Base-by-base conservation (phyloP, 2,329 filamentous ascomycete genomes). In the Colletotrichum sp. region DNA sequence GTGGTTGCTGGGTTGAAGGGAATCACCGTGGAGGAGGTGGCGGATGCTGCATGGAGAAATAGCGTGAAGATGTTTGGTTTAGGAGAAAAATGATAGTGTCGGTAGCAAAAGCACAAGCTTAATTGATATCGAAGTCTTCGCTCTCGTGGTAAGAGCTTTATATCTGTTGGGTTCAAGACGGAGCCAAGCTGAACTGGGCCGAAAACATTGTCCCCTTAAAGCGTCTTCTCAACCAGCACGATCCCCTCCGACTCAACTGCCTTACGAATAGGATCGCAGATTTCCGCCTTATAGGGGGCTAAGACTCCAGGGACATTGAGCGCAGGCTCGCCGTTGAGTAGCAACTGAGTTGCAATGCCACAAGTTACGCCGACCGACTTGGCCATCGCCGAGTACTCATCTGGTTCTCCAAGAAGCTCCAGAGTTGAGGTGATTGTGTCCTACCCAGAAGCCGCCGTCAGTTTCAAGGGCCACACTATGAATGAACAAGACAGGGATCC, bases 211-310 rank as follows among this genome's bases (percentile, higher is more conserved):
- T n/a, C 9, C 38, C 38, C 9, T 48, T 12, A 48, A 24, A 67
- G 24, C 28, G 84, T 92, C 90, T 95, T 94, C 89, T 95, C 93
- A 79, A 89, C 90, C 86, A 94, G 89, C 83, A 90, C 89, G 80
- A 95, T 95, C 43, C 92, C 93, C 81, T 95, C 91, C 84, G 94
- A 91, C 89, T 94, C 92, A 73, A 97, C 89, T 82, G 94, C 93
- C 86, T 93, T 91, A 86, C 96, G 92, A 79, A 98, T 85, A 26
- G 94, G 93, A 80, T 90, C 89, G 81, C 92, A 93, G 81, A 97
- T 91, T 80, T 93, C 91, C 74, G 89, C 87, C 79, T 87, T 92
- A 90, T 97, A 94, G 18, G 95, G 95, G 26, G 95, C 95, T 74
- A 97, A 85, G 63, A 97, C 88, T 83, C 94, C 94, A 86, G 91